Evolutionary conservation across 176 grass and related monocot species (phyloP).

Genomic region (Ensete glaucum): DNA sequence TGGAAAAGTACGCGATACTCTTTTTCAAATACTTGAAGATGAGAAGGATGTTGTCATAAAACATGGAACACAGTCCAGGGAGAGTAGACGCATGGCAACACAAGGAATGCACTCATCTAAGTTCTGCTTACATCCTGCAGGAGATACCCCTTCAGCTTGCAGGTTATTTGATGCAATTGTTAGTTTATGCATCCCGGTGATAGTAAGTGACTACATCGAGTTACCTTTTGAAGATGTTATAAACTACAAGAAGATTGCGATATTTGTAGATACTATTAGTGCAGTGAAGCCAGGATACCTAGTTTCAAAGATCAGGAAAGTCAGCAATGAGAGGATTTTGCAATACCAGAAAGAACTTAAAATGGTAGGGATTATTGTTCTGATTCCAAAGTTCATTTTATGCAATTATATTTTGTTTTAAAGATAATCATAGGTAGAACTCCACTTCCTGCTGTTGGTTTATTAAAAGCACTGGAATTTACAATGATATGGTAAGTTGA

Average conservation of each 20-base stretch:
- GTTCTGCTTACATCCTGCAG: slow-evolving; percentile 16
- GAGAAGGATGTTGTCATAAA: slow-evolving; percentile 19
- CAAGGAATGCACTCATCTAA: slow-evolving; percentile 14
- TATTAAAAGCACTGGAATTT: not conserved
- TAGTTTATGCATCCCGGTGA: slow-evolving; percentile 15
- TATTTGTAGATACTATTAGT: slow-evolving; percentile 69
- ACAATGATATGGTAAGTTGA: not conserved
- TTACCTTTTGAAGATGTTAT: slow-evolving; percentile 20
- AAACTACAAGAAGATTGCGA: slow-evolving; percentile 46
- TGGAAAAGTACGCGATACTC: slow-evolving; percentile 15
- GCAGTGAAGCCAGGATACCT: slow-evolving; percentile 61
- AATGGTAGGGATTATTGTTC: slow-evolving; percentile 40
- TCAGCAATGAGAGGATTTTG: slow-evolving; percentile 52
- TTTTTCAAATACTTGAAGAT: slow-evolving; percentile 15
- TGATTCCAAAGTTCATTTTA: not conserved
- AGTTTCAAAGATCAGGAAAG: slow-evolving; percentile 41
- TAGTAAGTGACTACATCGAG: slow-evolving; percentile 5
- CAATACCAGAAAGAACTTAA: slow-evolving; percentile 83
- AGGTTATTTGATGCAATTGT: slow-evolving; percentile 19
- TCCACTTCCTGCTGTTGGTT: not conserved
- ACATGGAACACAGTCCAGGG: slow-evolving; percentile 17
- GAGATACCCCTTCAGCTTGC: slow-evolving; percentile 19
- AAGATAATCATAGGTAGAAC: not conserved
- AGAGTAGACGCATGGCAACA: slow-evolving; percentile 11
- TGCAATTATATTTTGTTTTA: not conserved